Conservation (phyloP, 352 stramenopile species). For the Pythium dissimile region DNA sequence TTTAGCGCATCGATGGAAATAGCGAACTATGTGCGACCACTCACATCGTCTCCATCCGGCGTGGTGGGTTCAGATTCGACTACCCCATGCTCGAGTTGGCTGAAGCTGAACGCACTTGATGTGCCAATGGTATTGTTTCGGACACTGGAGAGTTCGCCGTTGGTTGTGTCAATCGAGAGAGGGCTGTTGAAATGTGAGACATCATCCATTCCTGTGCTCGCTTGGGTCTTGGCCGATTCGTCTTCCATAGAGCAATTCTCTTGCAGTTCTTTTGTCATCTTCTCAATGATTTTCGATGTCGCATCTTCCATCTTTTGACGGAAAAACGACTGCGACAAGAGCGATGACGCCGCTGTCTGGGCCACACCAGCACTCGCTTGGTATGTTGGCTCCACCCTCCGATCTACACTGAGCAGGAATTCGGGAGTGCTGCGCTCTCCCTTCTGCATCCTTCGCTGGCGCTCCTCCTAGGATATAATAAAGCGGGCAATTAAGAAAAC, state of each 20-base stretch:
- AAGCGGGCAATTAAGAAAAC: too few species aligned
- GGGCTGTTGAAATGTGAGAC: neutral
- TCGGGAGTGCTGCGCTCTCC: conserved; percentile 47
- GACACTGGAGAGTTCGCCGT: conserved; percentile 3
- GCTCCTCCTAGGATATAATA: conserved; percentile 55
- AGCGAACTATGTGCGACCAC: too few species aligned
- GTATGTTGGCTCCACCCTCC: conserved; percentile 22
- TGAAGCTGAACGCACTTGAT: conserved; percentile 28
- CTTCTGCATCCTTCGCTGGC: conserved; percentile 41
- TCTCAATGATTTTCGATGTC: conserved; percentile 45
- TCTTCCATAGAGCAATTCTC: neutral
- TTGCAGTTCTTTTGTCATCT: conserved; percentile 28
- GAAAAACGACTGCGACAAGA: conserved; percentile 83
- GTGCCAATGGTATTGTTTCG: conserved; percentile 21
- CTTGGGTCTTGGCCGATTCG: neutral
- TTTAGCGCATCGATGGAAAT: too few species aligned
- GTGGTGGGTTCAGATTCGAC: neutral
- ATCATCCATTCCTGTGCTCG: conserved; percentile 1
- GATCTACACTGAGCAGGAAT: conserved; percentile 51
- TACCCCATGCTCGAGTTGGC: conserved; percentile 21
- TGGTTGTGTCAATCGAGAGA: neutral
- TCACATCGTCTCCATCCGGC: neutral
- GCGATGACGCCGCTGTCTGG: conserved; percentile 35
- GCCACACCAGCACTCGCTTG: conserved; percentile 11
- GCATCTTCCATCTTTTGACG: conserved; percentile 73